Evolutionary conservation across 75 land plant genomes (phyloP).

Genomic region (Pseudotsuga menziesii): DNA sequence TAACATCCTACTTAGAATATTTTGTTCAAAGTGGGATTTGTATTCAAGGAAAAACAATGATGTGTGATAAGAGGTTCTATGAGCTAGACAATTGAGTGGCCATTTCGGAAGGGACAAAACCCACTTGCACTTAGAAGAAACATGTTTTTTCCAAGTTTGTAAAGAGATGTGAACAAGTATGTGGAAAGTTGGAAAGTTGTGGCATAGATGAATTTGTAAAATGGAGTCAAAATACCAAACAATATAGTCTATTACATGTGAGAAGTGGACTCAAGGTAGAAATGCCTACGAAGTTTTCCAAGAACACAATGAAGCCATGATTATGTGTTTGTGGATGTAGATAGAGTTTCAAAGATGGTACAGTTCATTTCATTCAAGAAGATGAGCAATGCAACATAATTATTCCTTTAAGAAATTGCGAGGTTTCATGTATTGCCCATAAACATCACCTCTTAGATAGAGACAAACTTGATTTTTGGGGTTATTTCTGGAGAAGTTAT

Average conservation of each 20-base stretch:
- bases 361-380: not conserved
- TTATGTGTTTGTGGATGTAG: no score
- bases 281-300: not conserved
- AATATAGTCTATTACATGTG: not conserved
- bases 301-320: not conserved
- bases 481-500: no score
- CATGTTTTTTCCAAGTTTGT: no score
- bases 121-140: not conserved
- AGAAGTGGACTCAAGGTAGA: not conserved
- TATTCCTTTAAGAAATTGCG: not conserved
- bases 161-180: no score
- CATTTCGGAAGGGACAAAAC: not conserved
- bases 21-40: not conserved
- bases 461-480: no score
- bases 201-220: not conserved
- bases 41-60: not conserved
- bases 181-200: not conserved
- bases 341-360: not conserved
- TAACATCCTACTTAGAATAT: not conserved
- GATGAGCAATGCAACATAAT: not conserved
- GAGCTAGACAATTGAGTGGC: not conserved
- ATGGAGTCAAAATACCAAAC: not conserved
- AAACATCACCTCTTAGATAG: not conserved
- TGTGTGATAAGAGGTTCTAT: not conserved
- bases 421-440: not conserved